Base-by-base conservation (phyloP, 148 eudicot genomes). In the Spergularia marina region DNA sequence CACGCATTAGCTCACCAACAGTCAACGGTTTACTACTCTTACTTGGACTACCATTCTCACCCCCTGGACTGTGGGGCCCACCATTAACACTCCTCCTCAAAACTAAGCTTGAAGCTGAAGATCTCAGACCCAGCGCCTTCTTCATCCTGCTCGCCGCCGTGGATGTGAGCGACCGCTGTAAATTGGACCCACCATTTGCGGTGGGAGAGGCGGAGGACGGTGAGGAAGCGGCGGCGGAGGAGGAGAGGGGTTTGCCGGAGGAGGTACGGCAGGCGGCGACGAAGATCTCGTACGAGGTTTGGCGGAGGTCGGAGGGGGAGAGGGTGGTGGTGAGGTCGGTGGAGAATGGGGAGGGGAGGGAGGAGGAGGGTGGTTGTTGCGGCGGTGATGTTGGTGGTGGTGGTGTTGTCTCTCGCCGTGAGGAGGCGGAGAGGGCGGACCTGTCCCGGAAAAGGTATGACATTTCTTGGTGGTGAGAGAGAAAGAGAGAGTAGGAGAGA, bases 261-360 rank as follows among this genome's bases (percentile, higher is more conserved):
- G 92, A 85, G 11, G 97, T 85, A 9, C 99, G 96, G 80, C 85
- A 85, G n/a, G 91, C 84, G 79, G 97, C 90, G 73, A 95, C 83
- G 83, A 95, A 82, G 92, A 95, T 89, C 86, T 95, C 97, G 83
- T 90, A 95, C 69, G 97, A 90, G 78, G 97, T 78, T 61, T 77
- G 74, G 54, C 85, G 96, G 80, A 94, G 91, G 82, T 94, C 98
- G 82, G 87, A 25, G 83, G 81, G 41, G 54, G 97, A 86, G 86
- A 94, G 91, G 4, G 91, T 61, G 3, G 82, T 25, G 25, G 97
- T 81, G 51, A 91, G 88, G 85, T 89, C 89, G 66, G 83, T 44
- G 81, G 83, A 71, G 85, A 91, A 91, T 2, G 97, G 97, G 14
- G 91, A 86, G 39, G 93, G 83, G 58, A 94, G 95, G 30, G 89